phyloP scores from a whole-genome alignment of 768 basidiomycete species.

The Suillus ampliporus region DNA sequence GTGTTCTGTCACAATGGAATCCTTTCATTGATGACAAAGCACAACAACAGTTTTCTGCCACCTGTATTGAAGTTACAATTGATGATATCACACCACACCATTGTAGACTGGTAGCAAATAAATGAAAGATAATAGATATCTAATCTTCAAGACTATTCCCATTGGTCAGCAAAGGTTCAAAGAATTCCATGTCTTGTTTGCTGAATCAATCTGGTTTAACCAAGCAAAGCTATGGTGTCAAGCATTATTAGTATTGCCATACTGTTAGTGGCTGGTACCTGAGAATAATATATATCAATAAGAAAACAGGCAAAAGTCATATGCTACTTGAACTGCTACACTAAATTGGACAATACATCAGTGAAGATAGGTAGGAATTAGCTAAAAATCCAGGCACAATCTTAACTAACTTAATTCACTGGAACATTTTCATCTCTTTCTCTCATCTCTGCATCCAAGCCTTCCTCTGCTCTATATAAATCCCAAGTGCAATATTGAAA shows the following conservation, averaged over 20 bases:
- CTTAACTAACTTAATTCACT: no score
- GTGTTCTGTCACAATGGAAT: slow-evolving; percentile 5
- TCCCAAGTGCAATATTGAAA: no score
- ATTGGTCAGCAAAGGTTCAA: slow-evolving; percentile 9
- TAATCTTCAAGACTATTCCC: slow-evolving; percentile 14
- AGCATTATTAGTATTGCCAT: slow-evolving; percentile 8
- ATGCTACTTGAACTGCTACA: no score
- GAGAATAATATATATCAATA: no score
- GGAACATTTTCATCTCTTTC: no score
- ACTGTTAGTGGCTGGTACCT: no score
- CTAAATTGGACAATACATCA: no score
- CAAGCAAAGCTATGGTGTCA: slow-evolving; percentile 23
- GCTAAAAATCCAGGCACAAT: no score
- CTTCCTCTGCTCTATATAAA: no score
- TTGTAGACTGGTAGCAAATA: slow-evolving; percentile 17
- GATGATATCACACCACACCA: slow-evolving; percentile 12
- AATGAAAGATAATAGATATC: slow-evolving; percentile 23
- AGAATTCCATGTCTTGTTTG: slow-evolving; percentile 12
- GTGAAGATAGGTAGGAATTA: no score
- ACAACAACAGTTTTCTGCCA: slow-evolving; percentile 1
- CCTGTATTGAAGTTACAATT: slow-evolving; percentile 1
- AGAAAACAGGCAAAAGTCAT: no score
- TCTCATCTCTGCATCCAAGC: no score
- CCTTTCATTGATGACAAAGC: slow-evolving; percentile 18
- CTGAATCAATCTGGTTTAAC: slow-evolving; percentile 15